These are phyloP conservation scores for Cylindrodendrum hubeiense DNA, from an alignment of 2,329 filamentous ascomycete genomes.

Conservation along the genomic window DNA sequence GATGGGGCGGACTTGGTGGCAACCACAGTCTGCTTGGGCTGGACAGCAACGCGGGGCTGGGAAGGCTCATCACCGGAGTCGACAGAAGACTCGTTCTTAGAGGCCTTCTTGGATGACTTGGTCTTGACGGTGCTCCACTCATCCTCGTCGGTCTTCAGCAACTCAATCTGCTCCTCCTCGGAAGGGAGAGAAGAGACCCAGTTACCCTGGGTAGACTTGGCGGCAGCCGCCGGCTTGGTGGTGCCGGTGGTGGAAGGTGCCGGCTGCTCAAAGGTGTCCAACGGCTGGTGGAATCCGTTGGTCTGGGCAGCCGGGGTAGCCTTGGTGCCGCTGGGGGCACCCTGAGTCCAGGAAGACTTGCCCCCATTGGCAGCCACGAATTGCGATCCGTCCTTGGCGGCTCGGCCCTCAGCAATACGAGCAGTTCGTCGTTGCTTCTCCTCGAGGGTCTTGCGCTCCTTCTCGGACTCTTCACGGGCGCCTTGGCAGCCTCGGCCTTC, in stretches of 20 bases:
- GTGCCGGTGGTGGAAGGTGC: conserved; percentile 39
- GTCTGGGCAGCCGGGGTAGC: conserved; percentile 42
- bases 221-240: conserved; percentile 49
- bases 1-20: conserved; percentile 51
- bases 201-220: conserved; percentile 51
- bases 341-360: conserved; percentile 59
- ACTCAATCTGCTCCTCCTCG: conserved; percentile 73
- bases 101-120: conserved; percentile 59
- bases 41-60: conserved; percentile 44
- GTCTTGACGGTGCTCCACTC: conserved; percentile 72
- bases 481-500: conserved; percentile 87
- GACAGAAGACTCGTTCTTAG: conserved; percentile 53
- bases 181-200: conserved; percentile 68
- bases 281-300: conserved; percentile 59
- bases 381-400: conserved; percentile 82
- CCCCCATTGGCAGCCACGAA: conserved; percentile 62
- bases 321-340: conserved; percentile 50
- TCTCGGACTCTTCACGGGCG: conserved; percentile 82
- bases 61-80: conserved; percentile 52
- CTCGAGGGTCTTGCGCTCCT: conserved; percentile 78
- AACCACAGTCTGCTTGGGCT: conserved; percentile 46
- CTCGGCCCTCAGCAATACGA: conserved; percentile 83
- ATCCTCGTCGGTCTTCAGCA: conserved; percentile 63
- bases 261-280: conserved; percentile 70
- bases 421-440: conserved; percentile 88